Conservation (phyloP, 495 filamentous ascomycete species). For the Aspergillus avenaceus region DNA sequence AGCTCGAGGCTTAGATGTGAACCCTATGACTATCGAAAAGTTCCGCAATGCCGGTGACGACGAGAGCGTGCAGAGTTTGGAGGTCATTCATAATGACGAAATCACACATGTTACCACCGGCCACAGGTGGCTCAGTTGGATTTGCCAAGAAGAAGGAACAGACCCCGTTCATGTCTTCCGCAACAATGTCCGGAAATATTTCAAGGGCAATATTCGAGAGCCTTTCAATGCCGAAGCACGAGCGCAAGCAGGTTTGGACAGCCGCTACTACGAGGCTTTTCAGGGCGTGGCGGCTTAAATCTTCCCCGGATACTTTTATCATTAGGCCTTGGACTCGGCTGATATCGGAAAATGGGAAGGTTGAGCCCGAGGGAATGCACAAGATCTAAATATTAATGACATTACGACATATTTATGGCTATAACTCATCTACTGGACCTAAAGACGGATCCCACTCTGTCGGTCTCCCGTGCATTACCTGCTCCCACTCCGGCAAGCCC, state of each 20-base stretch:
- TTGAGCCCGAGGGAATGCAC: no score
- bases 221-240: constrained; percentile 50
- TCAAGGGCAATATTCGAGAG: constrained; percentile 40
- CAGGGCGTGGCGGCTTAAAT: constrained; percentile 2
- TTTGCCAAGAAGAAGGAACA: constrained; percentile 45
- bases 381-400: no score
- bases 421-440: constrained; percentile 5
- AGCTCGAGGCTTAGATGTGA: constrained; percentile 49
- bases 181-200: constrained; percentile 44
- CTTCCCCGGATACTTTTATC: neutral
- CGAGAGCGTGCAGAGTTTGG: constrained; percentile 42
- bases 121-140: constrained; percentile 51
- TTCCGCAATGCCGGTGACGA: constrained; percentile 42
- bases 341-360: neutral
- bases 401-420: neutral
- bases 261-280: constrained; percentile 40
- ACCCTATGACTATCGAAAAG: constrained; percentile 52
- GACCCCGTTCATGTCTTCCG: constrained; percentile 51
- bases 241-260: constrained; percentile 46
- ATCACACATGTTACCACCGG: constrained; percentile 55
- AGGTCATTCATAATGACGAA: constrained; percentile 51
- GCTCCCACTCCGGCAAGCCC: constrained; percentile 1
- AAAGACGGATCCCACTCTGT: constrained; percentile 9
- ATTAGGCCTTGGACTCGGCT: neutral
- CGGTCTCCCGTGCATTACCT: constrained; percentile 5